Conservation (phyloP, 208 protist species). For the Leishmania lainsoni region DNA sequence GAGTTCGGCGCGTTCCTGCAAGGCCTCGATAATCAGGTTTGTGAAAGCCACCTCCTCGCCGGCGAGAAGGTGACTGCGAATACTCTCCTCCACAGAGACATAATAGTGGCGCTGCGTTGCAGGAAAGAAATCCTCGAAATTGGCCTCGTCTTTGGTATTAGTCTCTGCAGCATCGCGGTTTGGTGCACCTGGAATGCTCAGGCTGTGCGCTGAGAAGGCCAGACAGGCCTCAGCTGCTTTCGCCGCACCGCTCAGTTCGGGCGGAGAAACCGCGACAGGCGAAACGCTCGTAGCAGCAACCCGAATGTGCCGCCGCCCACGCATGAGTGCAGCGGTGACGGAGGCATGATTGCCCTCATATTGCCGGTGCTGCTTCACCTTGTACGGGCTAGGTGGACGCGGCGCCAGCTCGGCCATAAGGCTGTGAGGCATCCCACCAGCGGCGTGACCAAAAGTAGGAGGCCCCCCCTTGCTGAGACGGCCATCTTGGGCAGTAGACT, state of each 20-base stretch:
- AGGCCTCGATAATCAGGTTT: slow-evolving; percentile 9
- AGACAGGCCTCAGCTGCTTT: not conserved
- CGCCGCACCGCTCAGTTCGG: not conserved
- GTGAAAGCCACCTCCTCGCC: slow-evolving; percentile 41
- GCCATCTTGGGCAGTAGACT: not conserved
- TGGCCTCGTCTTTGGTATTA: slow-evolving; percentile 8
- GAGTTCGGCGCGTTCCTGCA: slow-evolving; percentile 31
- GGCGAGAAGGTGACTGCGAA: slow-evolving; percentile 33
- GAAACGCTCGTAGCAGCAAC: not conserved
- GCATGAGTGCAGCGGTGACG: slow-evolving; percentile 34
- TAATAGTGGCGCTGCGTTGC: slow-evolving; percentile 29
- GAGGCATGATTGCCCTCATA: slow-evolving; percentile 17
- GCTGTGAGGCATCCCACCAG: slow-evolving; percentile 15
- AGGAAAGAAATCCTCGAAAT: slow-evolving; percentile 25
- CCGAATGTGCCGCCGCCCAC: not conserved
- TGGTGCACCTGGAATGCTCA: not conserved
- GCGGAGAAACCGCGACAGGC: not conserved
- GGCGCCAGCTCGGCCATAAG: slow-evolving; percentile 35
- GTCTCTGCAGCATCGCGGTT: too few species aligned
- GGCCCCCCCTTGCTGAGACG: not conserved
- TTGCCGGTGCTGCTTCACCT: slow-evolving; percentile 18
- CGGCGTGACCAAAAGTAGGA: not conserved
- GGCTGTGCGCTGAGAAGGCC: not conserved
- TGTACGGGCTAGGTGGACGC: slow-evolving; percentile 72
- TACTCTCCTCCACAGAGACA: slow-evolving; percentile 29